phyloP scores from a whole-genome alignment of 495 filamentous ascomycete genomes.

The Penicillium malachiteum region DNA sequence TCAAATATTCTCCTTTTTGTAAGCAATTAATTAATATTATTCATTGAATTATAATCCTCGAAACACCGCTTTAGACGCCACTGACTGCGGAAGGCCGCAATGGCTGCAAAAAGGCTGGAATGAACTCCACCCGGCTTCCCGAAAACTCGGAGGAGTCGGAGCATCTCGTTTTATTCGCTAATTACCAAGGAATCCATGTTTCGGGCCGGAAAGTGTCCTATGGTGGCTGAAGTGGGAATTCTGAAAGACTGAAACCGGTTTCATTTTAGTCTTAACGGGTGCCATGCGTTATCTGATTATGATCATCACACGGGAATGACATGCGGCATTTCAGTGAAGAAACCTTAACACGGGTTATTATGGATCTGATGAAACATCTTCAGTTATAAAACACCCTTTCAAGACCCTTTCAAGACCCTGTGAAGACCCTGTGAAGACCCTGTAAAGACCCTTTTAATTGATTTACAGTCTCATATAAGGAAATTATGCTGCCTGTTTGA shows the following conservation, averaged over 20 bases:
- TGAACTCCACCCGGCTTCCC: constrained; percentile 7
- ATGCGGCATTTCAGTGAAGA: no score
- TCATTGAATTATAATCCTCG: neutral
- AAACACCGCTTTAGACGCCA: no score
- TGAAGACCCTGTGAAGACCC: no score
- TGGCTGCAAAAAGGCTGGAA: no score
- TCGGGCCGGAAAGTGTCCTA: neutral
- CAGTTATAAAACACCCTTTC: no score
- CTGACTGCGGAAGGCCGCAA: no score
- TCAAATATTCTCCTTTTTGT: neutral
- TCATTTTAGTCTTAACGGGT: neutral
- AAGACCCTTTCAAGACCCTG: no score
- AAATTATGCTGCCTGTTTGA: no score
- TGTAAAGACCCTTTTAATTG: no score
- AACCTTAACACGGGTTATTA: no score
- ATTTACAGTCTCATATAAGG: no score
- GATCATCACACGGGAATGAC: neutral
- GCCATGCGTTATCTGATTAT: constrained; percentile 13
- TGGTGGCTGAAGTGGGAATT: neutral
- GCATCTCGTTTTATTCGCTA: constrained; percentile 4
- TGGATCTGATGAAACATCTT: no score
- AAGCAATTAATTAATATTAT: neutral
- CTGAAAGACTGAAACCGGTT: neutral
- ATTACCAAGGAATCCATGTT: neutral
- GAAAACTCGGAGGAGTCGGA: neutral